Evolutionary conservation across 2,329 filamentous ascomycete genomes (phyloP), one percentile per base, ranked within the genome.

Genomic region (Penicillium sp.): DNA sequence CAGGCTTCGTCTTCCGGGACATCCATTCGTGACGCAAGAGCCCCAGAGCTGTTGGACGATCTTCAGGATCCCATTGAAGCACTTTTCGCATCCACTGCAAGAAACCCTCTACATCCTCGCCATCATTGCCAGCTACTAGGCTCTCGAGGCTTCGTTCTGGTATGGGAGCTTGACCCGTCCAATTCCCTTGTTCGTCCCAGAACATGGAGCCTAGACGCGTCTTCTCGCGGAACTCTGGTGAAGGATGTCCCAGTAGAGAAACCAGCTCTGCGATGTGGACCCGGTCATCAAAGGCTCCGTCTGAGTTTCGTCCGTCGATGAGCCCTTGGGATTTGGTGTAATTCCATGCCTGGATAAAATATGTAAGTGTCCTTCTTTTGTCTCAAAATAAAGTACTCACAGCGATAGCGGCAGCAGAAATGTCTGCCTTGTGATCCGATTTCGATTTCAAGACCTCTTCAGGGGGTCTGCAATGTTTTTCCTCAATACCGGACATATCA

Each of bases 1-100:
- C 20, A 39, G 8, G 2, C 5, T n/a, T 18, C 13, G 38, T 29
- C 24, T 24, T 35, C 38, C 13, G 22, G 3, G 31, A 26, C 64
- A 76, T 71, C 73, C 74, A 78, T 18, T 68, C 64, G 60, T 77
- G 75, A 29, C 69, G 61, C 37, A 77, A 57, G 22, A 77, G 57
- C 24, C 76, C 67, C 50, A 66, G 62, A 26, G 72, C 74, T 14
- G 64, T 63, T 5, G 66, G 67, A 11, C 68, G 44, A 32, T 71
- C 61, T 38, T 54, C 42, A 16, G 63, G 63, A 43, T 59, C 54
- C 69, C 70, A 72, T 43, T 64, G 60, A 54, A 72, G 48, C 32
- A 69, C 69, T 53, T 60, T 69, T 32, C 65, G 61, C 34, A 72
- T 57, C 45, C 70, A 67, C 4, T 44, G 39, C 22, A 72, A 52